phyloP scores from a whole-genome alignment of 2,329 filamentous ascomycete genomes.

The Aureobasidium sp. region DNA sequence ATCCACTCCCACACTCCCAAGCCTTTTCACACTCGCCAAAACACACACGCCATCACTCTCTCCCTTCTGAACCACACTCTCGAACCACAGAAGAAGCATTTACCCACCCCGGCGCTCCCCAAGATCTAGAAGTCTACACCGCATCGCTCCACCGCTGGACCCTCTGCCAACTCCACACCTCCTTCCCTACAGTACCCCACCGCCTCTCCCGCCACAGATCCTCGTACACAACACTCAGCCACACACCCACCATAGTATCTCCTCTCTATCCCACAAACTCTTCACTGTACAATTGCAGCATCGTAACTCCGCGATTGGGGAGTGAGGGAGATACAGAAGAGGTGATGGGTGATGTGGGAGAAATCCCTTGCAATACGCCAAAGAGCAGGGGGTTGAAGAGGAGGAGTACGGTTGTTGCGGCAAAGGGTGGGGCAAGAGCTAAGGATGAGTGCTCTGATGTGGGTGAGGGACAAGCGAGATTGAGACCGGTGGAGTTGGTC shows the following conservation, averaged over 20 bases:
- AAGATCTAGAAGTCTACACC: not conserved
- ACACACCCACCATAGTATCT: not conserved
- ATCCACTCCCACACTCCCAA: not conserved
- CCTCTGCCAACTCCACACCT: not conserved
- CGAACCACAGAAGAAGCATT: not conserved
- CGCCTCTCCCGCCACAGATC: not conserved
- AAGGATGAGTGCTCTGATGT: not conserved
- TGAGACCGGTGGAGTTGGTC: not conserved
- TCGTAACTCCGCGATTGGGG: not conserved
- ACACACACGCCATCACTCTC: not conserved
- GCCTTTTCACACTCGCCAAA: not conserved
- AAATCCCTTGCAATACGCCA: slow-evolving; percentile 5
- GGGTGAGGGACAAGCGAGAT: not conserved
- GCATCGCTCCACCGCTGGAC: not conserved
- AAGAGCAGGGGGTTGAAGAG: not conserved
- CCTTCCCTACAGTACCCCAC: not conserved
- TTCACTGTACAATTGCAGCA: not conserved
- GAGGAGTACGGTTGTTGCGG: not conserved
- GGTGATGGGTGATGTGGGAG: not conserved
- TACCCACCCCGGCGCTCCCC: not conserved
- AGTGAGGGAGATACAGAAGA: not conserved
- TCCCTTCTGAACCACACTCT: too few species aligned
- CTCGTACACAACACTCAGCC: not conserved
- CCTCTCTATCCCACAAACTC: not conserved
- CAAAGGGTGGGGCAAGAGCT: not conserved